Evolutionary conservation across 495 filamentous ascomycete species (phyloP).

Genomic region (Bryoglossum gracile): DNA sequence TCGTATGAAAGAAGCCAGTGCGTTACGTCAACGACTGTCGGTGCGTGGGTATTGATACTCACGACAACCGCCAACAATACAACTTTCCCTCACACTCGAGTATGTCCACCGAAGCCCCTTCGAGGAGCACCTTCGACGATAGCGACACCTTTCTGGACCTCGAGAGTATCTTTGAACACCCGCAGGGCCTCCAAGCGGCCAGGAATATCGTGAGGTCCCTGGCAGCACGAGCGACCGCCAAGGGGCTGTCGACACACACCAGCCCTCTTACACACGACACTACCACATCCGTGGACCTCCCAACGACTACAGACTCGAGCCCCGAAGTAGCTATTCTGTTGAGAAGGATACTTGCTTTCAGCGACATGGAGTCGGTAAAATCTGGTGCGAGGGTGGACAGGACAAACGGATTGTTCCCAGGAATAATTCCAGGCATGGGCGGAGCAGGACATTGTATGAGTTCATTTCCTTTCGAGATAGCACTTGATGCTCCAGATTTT

Average conservation of each 20-base stretch:
- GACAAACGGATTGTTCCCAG: background rate
- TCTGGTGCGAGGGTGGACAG: background rate
- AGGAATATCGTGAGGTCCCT: slow-evolving; percentile 11
- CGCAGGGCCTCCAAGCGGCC: slow-evolving; percentile 17
- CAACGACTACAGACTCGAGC: slow-evolving; percentile 1
- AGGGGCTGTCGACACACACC: background rate
- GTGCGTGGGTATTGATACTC: slow-evolving; percentile 3
- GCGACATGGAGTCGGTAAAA: slow-evolving; percentile 1
- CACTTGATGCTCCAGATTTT: too few species aligned
- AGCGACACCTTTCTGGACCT: slow-evolving; percentile 8
- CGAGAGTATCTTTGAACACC: slow-evolving; percentile 13
- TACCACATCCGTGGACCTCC: slow-evolving; percentile 6
- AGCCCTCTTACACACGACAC: background rate
- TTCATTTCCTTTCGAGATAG: background rate
- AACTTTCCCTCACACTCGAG: background rate
- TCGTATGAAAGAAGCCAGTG: background rate
- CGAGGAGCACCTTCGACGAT: background rate
- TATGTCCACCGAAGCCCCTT: slow-evolving; percentile 8
- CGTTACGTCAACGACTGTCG: slow-evolving; percentile 11
- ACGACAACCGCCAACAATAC: background rate
- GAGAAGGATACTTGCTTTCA: slow-evolving; percentile 12
- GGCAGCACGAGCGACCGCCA: too few species aligned
- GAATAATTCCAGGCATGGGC: background rate
- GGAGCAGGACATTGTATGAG: background rate
- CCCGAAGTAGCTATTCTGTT: slow-evolving; percentile 5